phyloP scores from a whole-genome alignment of 768 basidiomycete genomes.

The Xanthoconium stramineum region DNA sequence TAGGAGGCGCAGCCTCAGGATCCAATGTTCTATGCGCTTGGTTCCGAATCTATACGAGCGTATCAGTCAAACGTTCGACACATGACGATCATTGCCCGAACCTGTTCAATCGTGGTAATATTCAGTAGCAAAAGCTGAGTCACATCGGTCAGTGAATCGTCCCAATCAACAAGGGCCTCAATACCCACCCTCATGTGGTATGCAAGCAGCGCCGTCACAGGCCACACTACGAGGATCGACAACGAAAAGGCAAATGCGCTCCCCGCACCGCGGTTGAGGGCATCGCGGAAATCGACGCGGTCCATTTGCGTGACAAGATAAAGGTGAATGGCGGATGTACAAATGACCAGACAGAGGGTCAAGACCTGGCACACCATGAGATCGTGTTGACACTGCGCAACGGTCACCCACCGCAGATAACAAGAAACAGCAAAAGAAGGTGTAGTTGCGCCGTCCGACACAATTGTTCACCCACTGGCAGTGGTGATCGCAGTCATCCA shows the following conservation, averaged over 20 bases:
- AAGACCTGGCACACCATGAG: conserved; percentile 48
- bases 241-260: conserved; percentile 80
- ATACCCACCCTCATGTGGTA: conserved; percentile 83
- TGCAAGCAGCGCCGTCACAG: conserved; percentile 69
- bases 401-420: conserved; percentile 58
- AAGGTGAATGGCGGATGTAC: conserved; percentile 81
- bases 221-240: conserved; percentile 74
- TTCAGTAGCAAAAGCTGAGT: conserved; percentile 75
- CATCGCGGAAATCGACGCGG: conserved; percentile 45
- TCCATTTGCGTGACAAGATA: conserved; percentile 59
- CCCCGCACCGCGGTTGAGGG: conserved; percentile 55
- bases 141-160: neutral
- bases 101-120: conserved; percentile 95
- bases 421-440: conserved; percentile 87
- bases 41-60: conserved; percentile 65
- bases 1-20: conserved; percentile 64
- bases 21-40: conserved; percentile 73
- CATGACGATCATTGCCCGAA: conserved; percentile 35
- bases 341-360: conserved; percentile 70
- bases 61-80: conserved; percentile 3
- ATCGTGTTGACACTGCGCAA: neutral
- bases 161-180: neutral
- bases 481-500: conserved; percentile 93
- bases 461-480: conserved; percentile 95
- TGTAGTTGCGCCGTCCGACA: conserved; percentile 92